Conservation (phyloP, 345 rosid species). For the Cardiospermum halicacabum region DNA sequence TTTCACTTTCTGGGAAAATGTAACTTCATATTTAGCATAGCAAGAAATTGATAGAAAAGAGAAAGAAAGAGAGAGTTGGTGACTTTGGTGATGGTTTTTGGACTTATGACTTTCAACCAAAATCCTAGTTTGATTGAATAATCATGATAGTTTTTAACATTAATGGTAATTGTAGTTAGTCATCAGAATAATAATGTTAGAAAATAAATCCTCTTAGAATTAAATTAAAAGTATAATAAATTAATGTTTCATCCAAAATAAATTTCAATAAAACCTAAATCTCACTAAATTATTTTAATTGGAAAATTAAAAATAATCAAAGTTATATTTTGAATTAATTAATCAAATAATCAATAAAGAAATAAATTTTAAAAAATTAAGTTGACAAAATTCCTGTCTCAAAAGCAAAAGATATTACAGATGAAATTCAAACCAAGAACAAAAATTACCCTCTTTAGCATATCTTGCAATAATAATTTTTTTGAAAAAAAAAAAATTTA, state of each 20-base stretch:
- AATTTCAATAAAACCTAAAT: no score
- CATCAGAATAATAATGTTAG: no score
- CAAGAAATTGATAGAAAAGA: background rate
- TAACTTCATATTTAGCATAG: background rate
- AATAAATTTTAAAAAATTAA: no score
- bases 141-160: background rate
- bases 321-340: no score
- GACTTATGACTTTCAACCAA: background rate
- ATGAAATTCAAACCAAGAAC: background rate
- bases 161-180: background rate
- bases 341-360: no score
- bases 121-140: constrained; percentile 11
- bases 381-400: background rate
- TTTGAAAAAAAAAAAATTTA: background rate
- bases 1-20: background rate
- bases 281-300: no score
- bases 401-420: background rate
- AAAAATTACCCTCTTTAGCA: background rate
- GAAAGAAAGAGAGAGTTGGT: background rate
- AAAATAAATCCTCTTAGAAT: no score
- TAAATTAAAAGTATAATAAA: no score
- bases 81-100: background rate
- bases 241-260: no score
- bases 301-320: no score
- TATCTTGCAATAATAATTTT: no score